Percentiles rank a stretch among this genome's conserved stretches.
Evolutionary conservation across 192 early-diverging fungal species (phyloP).

Genomic region (Lunasporangiospora selenospora): DNA sequence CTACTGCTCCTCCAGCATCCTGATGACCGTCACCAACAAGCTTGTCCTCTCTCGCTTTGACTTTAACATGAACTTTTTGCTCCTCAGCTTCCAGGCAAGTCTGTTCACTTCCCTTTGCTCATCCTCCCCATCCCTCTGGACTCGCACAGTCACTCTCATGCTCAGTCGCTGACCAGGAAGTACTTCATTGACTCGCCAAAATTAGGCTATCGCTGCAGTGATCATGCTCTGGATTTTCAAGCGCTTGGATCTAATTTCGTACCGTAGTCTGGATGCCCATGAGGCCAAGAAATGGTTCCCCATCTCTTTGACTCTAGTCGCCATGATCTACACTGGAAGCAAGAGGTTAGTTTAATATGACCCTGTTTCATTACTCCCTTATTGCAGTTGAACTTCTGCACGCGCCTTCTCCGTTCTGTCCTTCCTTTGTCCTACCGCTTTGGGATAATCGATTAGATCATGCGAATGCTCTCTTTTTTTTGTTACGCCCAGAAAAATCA

Average conservation of each 20-base stretch:
- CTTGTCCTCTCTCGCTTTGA: conserved; percentile 82
- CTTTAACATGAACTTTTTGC: conserved; percentile 86
- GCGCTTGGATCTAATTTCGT: conserved; percentile 63
- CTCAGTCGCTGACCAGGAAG: no score
- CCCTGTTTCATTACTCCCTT: no score
- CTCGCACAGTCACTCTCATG: neutral
- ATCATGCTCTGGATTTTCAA: conserved; percentile 62
- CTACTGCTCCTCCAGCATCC: conserved; percentile 89
- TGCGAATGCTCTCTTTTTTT: neutral
- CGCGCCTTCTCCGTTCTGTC: no score
- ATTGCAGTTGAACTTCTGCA: no score
- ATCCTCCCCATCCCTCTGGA: neutral
- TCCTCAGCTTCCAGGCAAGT: conserved; percentile 74
- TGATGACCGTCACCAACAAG: conserved; percentile 93
- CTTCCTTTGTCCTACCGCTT: no score
- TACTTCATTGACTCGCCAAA: no score
- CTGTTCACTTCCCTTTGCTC: no score
- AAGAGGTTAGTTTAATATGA: conserved; percentile 71
- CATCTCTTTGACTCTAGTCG: conserved; percentile 82
- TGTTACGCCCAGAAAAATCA: no score
- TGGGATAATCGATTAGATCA: neutral
- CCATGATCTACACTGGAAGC: conserved; percentile 98
- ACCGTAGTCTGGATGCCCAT: conserved; percentile 66
- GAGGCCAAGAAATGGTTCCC: conserved; percentile 82
- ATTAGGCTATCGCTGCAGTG: no score